Percentiles rank a stretch among this genome's conserved stretches.
Conservation (phyloP, 176 grass and related monocot genomes). For the Musa itinerans region DNA sequence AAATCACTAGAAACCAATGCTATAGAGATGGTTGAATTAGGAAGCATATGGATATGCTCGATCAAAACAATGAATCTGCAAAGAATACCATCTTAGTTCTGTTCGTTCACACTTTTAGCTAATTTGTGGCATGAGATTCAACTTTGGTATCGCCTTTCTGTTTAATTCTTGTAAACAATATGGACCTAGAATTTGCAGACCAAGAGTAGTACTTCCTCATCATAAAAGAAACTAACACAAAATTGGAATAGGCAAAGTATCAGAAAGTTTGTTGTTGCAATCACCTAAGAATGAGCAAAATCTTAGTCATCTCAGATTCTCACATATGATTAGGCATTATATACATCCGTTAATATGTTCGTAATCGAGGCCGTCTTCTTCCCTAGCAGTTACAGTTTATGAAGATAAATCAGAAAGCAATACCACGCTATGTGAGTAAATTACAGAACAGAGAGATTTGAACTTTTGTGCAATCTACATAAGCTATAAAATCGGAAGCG, state of each 20-base stretch:
- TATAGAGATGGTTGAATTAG: too few species aligned
- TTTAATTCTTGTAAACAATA: too few species aligned
- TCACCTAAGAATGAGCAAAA: neutral
- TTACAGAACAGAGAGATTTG: neutral
- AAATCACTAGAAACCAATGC: too few species aligned
- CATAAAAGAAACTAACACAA: neutral
- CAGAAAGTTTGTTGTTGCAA: neutral
- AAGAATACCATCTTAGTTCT: too few species aligned
- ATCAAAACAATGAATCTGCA: too few species aligned
- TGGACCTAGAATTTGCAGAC: too few species aligned
- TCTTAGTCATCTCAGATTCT: neutral
- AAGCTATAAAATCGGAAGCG: neutral
- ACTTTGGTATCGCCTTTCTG: too few species aligned
- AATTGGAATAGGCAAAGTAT: neutral
- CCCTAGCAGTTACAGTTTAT: neutral
- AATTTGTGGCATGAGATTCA: too few species aligned
- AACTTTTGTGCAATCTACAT: neutral
- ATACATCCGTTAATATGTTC: neutral
- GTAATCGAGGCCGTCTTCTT: too few species aligned
- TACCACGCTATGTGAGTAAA: neutral
- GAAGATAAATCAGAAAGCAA: neutral
- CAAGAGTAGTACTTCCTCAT: neutral
- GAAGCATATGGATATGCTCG: too few species aligned
- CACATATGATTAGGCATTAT: neutral
- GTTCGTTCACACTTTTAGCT: too few species aligned